Conservation (phyloP, 2,329 filamentous ascomycete genomes). For the Xylaria sp. region DNA sequence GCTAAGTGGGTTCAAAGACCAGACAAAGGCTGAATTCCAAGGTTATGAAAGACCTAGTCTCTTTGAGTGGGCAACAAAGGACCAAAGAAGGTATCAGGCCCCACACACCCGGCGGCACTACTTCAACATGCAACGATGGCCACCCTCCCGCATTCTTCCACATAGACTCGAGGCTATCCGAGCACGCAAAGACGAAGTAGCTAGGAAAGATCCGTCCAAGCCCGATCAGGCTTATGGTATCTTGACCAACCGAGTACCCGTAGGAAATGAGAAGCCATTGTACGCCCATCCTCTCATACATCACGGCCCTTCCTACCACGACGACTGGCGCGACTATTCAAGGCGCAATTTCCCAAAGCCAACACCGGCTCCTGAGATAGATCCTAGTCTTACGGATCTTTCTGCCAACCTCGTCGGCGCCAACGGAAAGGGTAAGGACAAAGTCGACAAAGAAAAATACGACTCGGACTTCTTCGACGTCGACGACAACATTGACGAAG, state of each 20-base stretch:
- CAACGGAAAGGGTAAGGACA: background rate
- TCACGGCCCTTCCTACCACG: background rate
- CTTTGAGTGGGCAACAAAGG: constrained; percentile 48
- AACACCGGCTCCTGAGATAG: no score
- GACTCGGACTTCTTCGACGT: background rate
- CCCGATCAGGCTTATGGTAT: constrained; percentile 45
- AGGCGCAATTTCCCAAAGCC: no score
- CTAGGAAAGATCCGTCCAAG: constrained; percentile 43
- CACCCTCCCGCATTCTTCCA: constrained; percentile 52
- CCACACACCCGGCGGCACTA: constrained; percentile 49
- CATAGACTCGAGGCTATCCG: constrained; percentile 46
- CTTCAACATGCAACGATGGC: constrained; percentile 62
- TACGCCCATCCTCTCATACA: constrained; percentile 28
- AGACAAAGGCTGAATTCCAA: constrained; percentile 33
- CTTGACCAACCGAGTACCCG: constrained; percentile 39
- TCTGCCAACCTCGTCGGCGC: background rate
- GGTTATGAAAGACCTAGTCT: constrained; percentile 43
- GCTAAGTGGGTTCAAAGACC: constrained; percentile 40
- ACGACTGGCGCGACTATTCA: constrained; percentile 14
- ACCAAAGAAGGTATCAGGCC: constrained; percentile 46
- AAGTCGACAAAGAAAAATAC: background rate
- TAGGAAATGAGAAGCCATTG: constrained; percentile 22
- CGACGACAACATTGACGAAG: background rate
- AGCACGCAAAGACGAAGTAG: constrained; percentile 46
- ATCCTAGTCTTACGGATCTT: background rate